phyloP scores from a whole-genome alignment of 495 filamentous ascomycete species.

The Trichodelitschia bisporula region DNA sequence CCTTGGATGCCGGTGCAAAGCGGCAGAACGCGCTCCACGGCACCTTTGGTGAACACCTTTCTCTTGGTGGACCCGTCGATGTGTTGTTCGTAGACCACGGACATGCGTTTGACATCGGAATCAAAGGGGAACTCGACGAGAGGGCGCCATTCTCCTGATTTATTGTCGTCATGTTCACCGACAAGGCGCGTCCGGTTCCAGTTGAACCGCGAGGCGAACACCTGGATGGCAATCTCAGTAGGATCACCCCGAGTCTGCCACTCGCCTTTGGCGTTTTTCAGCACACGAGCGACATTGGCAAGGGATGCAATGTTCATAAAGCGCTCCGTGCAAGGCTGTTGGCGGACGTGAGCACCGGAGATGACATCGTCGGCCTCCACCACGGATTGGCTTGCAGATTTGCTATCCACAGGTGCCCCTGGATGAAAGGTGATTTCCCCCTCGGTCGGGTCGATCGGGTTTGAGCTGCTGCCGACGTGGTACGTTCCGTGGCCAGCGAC shows the following conservation, averaged over 20 bases:
- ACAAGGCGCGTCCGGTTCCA: slow-evolving; percentile 20
- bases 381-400: slow-evolving; percentile 14
- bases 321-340: slow-evolving; percentile 1
- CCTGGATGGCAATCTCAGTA: slow-evolving; percentile 32
- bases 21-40: slow-evolving; percentile 28
- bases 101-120: slow-evolving; percentile 35
- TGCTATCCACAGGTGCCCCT: slow-evolving; percentile 9
- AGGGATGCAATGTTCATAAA: slow-evolving; percentile 15
- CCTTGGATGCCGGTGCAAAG: slow-evolving; percentile 20
- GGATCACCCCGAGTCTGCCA: slow-evolving; percentile 30
- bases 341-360: no score
- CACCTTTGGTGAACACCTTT: slow-evolving; percentile 34
- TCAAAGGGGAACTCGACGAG: slow-evolving; percentile 35
- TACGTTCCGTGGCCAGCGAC: slow-evolving; percentile 17
- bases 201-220: slow-evolving; percentile 22
- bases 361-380: slow-evolving; percentile 12
- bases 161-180: neutral
- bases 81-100: slow-evolving; percentile 23
- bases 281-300: slow-evolving; percentile 15
- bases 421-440: slow-evolving; percentile 10
- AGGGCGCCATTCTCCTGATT: slow-evolving; percentile 15
- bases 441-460: slow-evolving; percentile 14
- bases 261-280: slow-evolving; percentile 9
- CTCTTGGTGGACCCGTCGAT: slow-evolving; percentile 10
- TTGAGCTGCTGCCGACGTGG: slow-evolving; percentile 12